Evolutionary conservation across 768 basidiomycete species (phyloP), one percentile per base, ranked within the genome.

Genomic region (Trametes sanguinea): DNA sequence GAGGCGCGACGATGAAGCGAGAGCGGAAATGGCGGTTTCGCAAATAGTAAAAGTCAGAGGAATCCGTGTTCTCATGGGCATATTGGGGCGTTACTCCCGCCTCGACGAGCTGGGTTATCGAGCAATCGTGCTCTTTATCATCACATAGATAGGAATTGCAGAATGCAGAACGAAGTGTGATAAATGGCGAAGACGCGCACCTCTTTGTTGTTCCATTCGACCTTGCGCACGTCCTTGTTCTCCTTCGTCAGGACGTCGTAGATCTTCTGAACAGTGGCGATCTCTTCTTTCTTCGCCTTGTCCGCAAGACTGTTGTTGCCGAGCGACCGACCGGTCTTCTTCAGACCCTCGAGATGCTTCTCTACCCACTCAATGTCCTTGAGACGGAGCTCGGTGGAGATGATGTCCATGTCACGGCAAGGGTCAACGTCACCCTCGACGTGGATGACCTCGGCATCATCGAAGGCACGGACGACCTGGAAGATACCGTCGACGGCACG

Each of bases 301-400:
- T 96, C 96, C 0, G 93, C 95, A 68, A 99, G 79, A 72, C 86
- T 89, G 51, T 72, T 83, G 70, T 80, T 91, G 7, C 89, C 91
- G 29, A 95, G 79, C 61, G 85, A 77, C 46, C 93, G 83, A 16
- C 86, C 85, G 40, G 76, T 72, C 77, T 89, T 92, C 77, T 92
- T 94, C 65, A 93, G 74, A 47, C 75, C 77, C 0, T 95, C 95
- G 37, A 98, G 74, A 45, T 86, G 77, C 78, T 98, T 98, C 77
- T 98, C 92, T 10, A 94, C 89, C 97, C 97, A 99, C 71, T 99
- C 97, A 65, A 95, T 95, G 76, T 99, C 97, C 79, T 99, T 99
- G 45, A 99, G 77, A 51, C 95, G 83, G 17, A 99, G 80, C 76
- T 99, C 97, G 7, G 86, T 96, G 67, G 89, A 87, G 71, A 99